phyloP scores from a whole-genome alignment of 1,139 yeast genomes.

The Protomyces macrosporus region DNA sequence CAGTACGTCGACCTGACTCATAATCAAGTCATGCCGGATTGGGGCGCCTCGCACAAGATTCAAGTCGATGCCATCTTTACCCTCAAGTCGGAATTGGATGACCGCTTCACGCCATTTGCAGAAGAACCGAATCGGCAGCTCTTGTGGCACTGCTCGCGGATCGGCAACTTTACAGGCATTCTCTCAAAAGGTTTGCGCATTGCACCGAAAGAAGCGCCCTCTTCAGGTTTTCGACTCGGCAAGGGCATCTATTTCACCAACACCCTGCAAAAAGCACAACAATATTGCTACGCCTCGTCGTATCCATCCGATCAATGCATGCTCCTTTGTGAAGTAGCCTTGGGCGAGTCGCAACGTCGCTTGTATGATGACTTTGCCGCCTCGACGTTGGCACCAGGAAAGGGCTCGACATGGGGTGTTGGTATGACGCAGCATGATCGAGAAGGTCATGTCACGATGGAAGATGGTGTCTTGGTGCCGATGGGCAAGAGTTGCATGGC shows the following conservation, averaged over 20 bases:
- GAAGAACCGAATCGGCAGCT: constrained; percentile 1
- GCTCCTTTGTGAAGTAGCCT: constrained; percentile 12
- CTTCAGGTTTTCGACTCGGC: constrained; percentile 13
- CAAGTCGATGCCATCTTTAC: constrained; percentile 6
- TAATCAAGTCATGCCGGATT: background rate
- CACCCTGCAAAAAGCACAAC: constrained; percentile 3
- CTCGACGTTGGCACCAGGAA: background rate
- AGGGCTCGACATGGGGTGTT: constrained; percentile 7
- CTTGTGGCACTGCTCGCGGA: constrained; percentile 15
- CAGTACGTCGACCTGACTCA: constrained; percentile 5
- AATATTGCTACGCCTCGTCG: constrained; percentile 4
- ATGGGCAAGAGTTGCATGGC: background rate
- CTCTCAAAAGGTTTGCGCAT: constrained; percentile 12
- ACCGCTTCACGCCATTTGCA: background rate
- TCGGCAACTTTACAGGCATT: constrained; percentile 14
- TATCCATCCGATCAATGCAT: constrained; percentile 10
- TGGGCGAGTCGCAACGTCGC: constrained; percentile 6
- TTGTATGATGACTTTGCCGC: constrained; percentile 7
- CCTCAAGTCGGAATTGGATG: background rate
- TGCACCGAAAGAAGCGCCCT: constrained; percentile 16
- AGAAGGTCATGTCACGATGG: background rate
- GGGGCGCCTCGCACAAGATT: background rate
- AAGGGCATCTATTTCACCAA: constrained; percentile 19
- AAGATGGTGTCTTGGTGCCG: constrained; percentile 1
- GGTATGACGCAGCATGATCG: constrained; percentile 13